phyloP scores from a whole-genome alignment of 495 filamentous ascomycete species.

The Terfezia claveryi region DNA sequence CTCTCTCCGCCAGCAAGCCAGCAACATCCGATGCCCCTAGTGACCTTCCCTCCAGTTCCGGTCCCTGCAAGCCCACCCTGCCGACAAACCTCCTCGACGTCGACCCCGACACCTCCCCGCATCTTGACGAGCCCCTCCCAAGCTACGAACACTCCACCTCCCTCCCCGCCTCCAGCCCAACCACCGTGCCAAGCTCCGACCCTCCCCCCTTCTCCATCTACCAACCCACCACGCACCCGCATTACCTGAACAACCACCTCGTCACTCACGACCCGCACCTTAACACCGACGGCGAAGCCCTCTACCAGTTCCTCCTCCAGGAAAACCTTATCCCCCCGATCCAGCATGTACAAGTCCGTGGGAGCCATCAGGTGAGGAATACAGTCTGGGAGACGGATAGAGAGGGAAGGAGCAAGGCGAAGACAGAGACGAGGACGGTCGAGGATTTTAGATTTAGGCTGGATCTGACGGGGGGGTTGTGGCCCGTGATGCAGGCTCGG shows the following conservation, averaged over 20 bases:
- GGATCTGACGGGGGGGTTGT: not conserved
- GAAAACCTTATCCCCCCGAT: not conserved
- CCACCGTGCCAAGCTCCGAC: not conserved
- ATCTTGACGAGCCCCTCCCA: not conserved
- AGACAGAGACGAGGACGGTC: not conserved
- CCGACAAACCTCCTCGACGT: not conserved
- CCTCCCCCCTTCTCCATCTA: conserved; percentile 9
- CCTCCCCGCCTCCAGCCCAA: not conserved
- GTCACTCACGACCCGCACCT: conserved; percentile 17
- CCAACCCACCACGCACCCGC: conserved; percentile 3
- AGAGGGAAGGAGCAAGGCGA: conserved; percentile 8
- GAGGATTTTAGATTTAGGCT: not conserved
- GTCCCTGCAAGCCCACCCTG: not conserved
- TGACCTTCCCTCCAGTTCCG: not conserved
- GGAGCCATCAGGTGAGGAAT: not conserved
- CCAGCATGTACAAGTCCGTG: not conserved
- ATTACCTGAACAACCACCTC: not conserved
- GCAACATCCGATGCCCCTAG: no score
- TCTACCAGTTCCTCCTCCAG: conserved; percentile 9
- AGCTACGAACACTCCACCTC: not conserved
- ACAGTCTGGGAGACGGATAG: not conserved
- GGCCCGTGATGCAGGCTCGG: not conserved
- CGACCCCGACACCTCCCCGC: not conserved
- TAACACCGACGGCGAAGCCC: conserved; percentile 15
- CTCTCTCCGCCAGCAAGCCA: no score